phyloP scores from a whole-genome alignment of 73 alveolate species.

The Tetrahymena borealis region DNA sequence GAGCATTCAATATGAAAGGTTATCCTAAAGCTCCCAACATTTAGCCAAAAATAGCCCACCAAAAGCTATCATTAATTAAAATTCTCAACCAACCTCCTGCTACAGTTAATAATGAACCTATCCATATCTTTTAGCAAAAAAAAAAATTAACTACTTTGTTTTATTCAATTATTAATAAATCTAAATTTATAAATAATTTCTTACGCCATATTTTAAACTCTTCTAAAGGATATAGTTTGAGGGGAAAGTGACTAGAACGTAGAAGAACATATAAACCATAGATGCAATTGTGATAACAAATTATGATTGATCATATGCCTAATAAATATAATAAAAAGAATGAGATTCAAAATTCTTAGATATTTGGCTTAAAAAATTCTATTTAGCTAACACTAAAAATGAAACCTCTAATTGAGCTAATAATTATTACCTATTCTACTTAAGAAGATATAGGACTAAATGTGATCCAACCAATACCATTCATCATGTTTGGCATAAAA shows the following conservation, averaged over 20 bases:
- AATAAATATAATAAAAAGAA: too few species aligned
- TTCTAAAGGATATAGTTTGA: slow-evolving; percentile 41
- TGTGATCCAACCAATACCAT: slow-evolving; percentile 61
- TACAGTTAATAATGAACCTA: slow-evolving; percentile 1
- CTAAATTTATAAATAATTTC: background rate
- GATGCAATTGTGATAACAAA: slow-evolving; percentile 7
- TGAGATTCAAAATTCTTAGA: too few species aligned
- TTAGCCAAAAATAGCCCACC: slow-evolving; percentile 49
- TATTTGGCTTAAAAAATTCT: too few species aligned
- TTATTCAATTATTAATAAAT: background rate
- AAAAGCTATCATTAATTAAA: slow-evolving; percentile 17
- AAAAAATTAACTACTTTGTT: background rate
- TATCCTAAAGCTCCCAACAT: slow-evolving; percentile 68
- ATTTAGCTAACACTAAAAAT: too few species aligned
- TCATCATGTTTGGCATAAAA: slow-evolving; percentile 46
- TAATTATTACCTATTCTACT: slow-evolving; percentile 36
- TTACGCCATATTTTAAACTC: slow-evolving; percentile 28
- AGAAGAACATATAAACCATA: slow-evolving; percentile 25
- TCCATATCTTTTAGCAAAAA: background rate
- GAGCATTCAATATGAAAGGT: slow-evolving; percentile 86
- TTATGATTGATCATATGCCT: slow-evolving; percentile 13
- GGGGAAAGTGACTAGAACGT: slow-evolving; percentile 49
- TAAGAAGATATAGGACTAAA: slow-evolving; percentile 45
- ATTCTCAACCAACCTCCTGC: slow-evolving; percentile 16
- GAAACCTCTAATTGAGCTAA: too few species aligned